phyloP scores from a whole-genome alignment of 2,329 filamentous ascomycete genomes.

The Cytospora schulzeri region DNA sequence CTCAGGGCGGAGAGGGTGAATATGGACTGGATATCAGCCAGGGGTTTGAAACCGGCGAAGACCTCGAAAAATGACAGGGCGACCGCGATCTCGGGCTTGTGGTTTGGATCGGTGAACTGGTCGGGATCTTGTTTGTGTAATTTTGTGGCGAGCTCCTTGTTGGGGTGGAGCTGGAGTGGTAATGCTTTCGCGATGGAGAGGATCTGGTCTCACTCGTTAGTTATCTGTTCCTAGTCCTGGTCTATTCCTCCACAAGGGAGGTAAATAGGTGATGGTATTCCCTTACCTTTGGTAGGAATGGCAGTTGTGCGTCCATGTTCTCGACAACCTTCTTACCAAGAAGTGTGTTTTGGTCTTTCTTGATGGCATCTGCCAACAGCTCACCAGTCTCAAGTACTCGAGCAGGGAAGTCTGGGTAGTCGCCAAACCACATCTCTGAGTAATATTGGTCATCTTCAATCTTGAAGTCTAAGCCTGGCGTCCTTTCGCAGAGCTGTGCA shows the following conservation, averaged over 20 bases:
- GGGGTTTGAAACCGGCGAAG: conserved; percentile 74
- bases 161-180: conserved; percentile 73
- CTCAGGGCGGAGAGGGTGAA: conserved; percentile 59
- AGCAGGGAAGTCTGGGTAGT: conserved; percentile 71
- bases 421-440: conserved; percentile 74
- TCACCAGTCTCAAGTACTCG: conserved; percentile 64
- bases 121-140: conserved; percentile 66
- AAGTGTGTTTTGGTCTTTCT: conserved; percentile 61
- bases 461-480: conserved; percentile 62
- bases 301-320: conserved; percentile 66
- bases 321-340: conserved; percentile 64
- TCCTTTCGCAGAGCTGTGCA: conserved; percentile 65
- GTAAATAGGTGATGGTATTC: background rate
- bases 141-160: conserved; percentile 65
- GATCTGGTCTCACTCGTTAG: conserved; percentile 45
- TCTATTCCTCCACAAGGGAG: background rate
- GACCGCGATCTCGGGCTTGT: conserved; percentile 80
- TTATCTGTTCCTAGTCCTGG: background rate
- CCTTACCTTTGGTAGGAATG: conserved; percentile 69
- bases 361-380: conserved; percentile 64
- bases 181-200: conserved; percentile 76
- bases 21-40: conserved; percentile 59
- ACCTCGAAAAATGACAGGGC: conserved; percentile 73
- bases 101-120: conserved; percentile 71
- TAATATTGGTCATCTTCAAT: conserved; percentile 67